Percentiles rank a stretch among this genome's conserved stretches.
These are phyloP conservation scores for Suhomyces chickasaworum DNA, from an alignment of 1,139 yeast species.

Conservation along the genomic window DNA sequence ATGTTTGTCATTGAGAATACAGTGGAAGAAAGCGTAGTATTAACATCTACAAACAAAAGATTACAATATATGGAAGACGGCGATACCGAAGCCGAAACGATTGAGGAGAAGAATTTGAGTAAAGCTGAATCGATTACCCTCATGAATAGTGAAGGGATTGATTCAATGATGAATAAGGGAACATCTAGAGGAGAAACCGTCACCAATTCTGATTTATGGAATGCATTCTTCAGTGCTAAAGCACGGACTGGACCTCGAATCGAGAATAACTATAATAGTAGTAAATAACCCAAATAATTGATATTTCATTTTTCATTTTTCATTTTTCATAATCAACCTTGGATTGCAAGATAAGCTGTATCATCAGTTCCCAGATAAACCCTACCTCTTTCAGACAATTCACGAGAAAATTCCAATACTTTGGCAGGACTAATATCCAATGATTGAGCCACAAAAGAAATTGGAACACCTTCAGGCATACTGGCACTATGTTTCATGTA, in stretches of 20 bases:
- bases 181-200: conserved; percentile 58
- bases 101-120: conserved; percentile 26
- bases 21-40: conserved; percentile 88
- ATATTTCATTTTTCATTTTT: no score
- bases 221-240: conserved; percentile 51
- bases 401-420: conserved; percentile 50
- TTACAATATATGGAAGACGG: conserved; percentile 35
- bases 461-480: conserved; percentile 76
- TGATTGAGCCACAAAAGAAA: conserved; percentile 58
- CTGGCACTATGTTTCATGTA: conserved; percentile 53
- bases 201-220: conserved; percentile 58
- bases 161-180: conserved; percentile 42
- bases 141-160: conserved; percentile 43
- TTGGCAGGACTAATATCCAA: conserved; percentile 52
- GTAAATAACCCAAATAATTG: conserved; percentile 3
- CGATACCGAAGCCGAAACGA: conserved; percentile 3
- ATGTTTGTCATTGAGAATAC: conserved; percentile 81
- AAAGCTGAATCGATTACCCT: conserved; percentile 41
- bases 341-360: conserved; percentile 46
- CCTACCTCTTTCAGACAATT: conserved; percentile 63
- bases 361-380: conserved; percentile 71
- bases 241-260: background rate
- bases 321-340: background rate
- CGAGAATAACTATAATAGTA: background rate
- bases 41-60: conserved; percentile 54